Percentiles rank a stretch among this genome's conserved stretches.
phyloP scores from a whole-genome alignment of 768 basidiomycete species.

The Lentinula boryana region DNA sequence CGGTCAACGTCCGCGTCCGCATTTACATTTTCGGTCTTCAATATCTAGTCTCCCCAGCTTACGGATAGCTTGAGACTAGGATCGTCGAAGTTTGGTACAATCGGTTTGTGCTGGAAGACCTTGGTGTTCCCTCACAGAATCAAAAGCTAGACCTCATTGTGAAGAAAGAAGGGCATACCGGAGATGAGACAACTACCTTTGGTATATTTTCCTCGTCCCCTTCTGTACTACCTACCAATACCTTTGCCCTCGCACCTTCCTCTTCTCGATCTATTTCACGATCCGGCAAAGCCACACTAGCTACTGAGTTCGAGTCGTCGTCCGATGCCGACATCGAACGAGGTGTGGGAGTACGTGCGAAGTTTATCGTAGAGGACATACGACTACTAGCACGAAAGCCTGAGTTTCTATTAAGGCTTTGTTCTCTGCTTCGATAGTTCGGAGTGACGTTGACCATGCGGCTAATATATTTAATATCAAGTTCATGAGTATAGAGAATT shows the following conservation, averaged over 20 bases:
- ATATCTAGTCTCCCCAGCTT: conserved; percentile 1
- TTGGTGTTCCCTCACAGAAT: neutral
- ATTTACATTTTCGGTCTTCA: neutral
- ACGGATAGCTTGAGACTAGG: conserved; percentile 1
- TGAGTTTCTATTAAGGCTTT: neutral
- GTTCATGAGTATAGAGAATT: too few relatives aligned
- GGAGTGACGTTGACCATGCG: conserved; percentile 4
- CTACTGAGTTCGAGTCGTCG: neutral
- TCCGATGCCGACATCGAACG: neutral
- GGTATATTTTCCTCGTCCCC: neutral
- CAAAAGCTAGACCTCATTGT: too few relatives aligned
- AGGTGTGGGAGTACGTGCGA: neutral
- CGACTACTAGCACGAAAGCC: neutral
- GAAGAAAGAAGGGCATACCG: neutral
- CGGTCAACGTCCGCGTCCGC: neutral
- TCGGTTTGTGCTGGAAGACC: neutral
- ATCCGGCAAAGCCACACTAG: neutral
- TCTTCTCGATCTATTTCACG: neutral
- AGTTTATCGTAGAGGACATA: neutral
- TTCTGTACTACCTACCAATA: neutral
- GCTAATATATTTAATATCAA: neutral
- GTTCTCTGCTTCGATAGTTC: neutral
- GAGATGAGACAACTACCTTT: neutral
- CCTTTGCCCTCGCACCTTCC: too few relatives aligned
- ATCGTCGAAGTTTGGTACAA: neutral